phyloP scores from a whole-genome alignment of 106 monocot species.

The Apostasia shenzhenica region DNA sequence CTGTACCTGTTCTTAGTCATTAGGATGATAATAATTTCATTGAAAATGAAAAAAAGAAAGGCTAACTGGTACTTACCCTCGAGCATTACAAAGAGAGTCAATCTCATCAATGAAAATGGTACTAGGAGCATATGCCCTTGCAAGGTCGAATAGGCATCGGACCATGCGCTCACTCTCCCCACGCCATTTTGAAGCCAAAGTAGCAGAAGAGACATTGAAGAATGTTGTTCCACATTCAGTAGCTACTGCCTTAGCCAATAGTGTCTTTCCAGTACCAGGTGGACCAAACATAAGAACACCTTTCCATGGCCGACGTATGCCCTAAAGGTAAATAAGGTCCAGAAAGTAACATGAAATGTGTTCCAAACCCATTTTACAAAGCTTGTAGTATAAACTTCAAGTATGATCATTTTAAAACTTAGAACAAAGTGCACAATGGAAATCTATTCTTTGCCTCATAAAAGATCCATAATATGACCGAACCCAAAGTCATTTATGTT shows the following conservation, averaged over 20 bases:
- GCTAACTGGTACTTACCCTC: conserved; percentile 56
- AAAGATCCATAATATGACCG: too few relatives aligned
- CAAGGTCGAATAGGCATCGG: conserved; percentile 90
- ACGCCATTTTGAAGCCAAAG: conserved; percentile 99
- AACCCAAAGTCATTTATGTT: too few relatives aligned
- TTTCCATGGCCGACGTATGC: conserved; percentile 96
- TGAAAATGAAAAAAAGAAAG: too few relatives aligned
- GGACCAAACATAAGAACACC: conserved; percentile 99
- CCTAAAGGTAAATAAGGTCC: conserved; percentile 31
- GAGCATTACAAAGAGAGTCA: conserved; percentile 96
- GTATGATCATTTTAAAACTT: too few relatives aligned
- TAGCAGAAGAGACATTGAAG: conserved; percentile 98
- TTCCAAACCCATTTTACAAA: neutral
- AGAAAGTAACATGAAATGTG: neutral
- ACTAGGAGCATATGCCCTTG: conserved; percentile 95
- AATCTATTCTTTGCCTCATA: too few relatives aligned
- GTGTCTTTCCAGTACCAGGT: conserved; percentile 96
- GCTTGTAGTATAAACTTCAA: too few relatives aligned
- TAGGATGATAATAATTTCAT: too few relatives aligned
- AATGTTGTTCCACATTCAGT: conserved; percentile 99
- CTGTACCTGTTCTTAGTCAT: too few relatives aligned
- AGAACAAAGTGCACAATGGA: too few relatives aligned
- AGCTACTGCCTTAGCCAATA: conserved; percentile 95
- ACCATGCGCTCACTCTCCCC: conserved; percentile 99
- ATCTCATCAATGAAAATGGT: conserved; percentile 99